phyloP scores from a whole-genome alignment of 306 rosid species.

The Prinsepia uniflora region DNA sequence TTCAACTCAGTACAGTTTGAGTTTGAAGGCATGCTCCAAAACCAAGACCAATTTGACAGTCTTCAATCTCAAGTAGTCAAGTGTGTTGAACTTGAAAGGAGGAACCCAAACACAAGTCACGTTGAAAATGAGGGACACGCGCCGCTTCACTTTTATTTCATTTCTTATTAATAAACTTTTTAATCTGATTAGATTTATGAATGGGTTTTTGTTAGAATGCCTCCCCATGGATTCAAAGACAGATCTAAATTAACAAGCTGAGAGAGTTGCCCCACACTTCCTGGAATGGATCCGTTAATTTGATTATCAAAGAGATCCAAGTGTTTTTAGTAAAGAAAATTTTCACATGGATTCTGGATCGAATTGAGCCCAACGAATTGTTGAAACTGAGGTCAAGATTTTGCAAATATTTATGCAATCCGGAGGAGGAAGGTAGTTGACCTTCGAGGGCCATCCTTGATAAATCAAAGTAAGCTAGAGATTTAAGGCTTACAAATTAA shows the following conservation, averaged over 20 bases:
- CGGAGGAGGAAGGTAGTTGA: not conserved
- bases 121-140: not conserved
- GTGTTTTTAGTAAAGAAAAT: conserved; percentile 12
- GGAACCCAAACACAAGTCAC: not conserved
- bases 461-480: not conserved
- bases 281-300: conserved; percentile 33
- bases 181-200: conserved; percentile 28
- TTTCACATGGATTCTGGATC: conserved; percentile 28
- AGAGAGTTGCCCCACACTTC: conserved; percentile 37
- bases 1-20: not conserved
- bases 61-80: accelerated
- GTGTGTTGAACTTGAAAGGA: not conserved
- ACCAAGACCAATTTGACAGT: not conserved
- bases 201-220: conserved; percentile 29
- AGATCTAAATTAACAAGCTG: conserved; percentile 5
- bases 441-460: accelerated
- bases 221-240: not conserved
- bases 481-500: not conserved
- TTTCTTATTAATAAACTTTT: too few species aligned
- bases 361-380: conserved; percentile 24
- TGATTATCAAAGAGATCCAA: conserved; percentile 13
- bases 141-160: not conserved
- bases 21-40: not conserved
- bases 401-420: not conserved
- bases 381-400: not conserved